Evolutionary conservation across 1,284 basidiomycete genomes (phyloP).

Genomic region (Bjerkandera adusta): DNA sequence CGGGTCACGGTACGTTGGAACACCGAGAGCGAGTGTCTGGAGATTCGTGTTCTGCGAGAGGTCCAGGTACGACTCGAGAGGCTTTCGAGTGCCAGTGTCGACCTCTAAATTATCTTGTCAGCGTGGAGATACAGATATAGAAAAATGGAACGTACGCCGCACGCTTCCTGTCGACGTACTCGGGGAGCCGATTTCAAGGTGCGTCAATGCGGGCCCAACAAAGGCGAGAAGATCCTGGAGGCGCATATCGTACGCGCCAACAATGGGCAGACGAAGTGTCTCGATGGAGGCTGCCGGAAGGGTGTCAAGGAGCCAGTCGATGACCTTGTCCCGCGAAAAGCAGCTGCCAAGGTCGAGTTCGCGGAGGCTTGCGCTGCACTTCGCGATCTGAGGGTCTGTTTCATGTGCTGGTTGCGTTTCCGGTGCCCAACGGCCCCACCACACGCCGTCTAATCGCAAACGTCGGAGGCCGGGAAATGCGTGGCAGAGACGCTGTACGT

Average conservation of each 20-base stretch:
- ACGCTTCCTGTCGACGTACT: conserved; percentile 4
- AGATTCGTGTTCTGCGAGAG: conserved; percentile 6
- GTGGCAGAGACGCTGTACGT: conserved; percentile 5
- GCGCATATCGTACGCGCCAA: conserved; percentile 14
- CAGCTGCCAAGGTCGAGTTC: conserved; percentile 16
- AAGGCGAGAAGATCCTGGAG: conserved; percentile 10
- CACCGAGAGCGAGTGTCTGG: conserved; percentile 10
- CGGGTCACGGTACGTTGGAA: conserved; percentile 14
- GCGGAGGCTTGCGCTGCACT: too few relatives aligned
- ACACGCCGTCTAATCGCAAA: conserved; percentile 14
- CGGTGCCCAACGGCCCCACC: conserved; percentile 14
- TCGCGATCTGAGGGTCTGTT: conserved; percentile 1
- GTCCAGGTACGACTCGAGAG: conserved; percentile 11
- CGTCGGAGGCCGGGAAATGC: conserved; percentile 6
- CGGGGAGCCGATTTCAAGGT: conserved; percentile 13
- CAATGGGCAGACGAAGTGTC: conserved; percentile 8
- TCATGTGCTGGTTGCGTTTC: not conserved
- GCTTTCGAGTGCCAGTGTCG: not conserved
- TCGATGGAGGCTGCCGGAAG: conserved; percentile 3
- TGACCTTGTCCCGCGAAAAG: conserved; percentile 11
- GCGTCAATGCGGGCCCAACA: conserved; percentile 6
- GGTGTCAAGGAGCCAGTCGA: conserved; percentile 14
- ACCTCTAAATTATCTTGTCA: not conserved
- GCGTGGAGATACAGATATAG: not conserved
- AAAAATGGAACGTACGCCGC: not conserved